These are phyloP conservation scores for Penicillium coffeae DNA, from an alignment of 495 filamentous ascomycete genomes.

Conservation along the genomic window DNA sequence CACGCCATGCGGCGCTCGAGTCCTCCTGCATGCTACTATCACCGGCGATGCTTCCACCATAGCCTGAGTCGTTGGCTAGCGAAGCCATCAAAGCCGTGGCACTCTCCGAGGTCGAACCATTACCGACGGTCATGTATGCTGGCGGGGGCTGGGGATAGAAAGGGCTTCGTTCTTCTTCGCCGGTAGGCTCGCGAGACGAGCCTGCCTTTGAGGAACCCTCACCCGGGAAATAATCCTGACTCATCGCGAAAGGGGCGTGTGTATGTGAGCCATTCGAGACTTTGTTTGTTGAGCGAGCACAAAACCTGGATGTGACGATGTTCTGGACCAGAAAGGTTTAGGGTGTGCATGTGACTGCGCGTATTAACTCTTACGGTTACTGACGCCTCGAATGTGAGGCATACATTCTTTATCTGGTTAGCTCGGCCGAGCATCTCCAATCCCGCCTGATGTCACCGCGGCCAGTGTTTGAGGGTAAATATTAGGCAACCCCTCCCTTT, in stretches of 20 bases:
- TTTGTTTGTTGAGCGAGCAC: constrained; percentile 12
- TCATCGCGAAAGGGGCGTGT: constrained; percentile 52
- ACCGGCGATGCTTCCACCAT: constrained; percentile 69
- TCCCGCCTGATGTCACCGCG: constrained; percentile 29
- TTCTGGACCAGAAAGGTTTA: constrained; percentile 20
- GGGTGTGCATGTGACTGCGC: constrained; percentile 23
- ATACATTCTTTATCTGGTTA: background rate
- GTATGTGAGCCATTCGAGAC: constrained; percentile 15
- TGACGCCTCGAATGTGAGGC: background rate
- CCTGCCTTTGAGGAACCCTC: constrained; percentile 40
- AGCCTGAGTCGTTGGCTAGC: constrained; percentile 84
- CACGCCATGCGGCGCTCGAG: constrained; percentile 46
- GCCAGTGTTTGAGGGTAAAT: constrained; percentile 2
- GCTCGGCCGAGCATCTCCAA: background rate
- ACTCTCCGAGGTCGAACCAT: constrained; percentile 73
- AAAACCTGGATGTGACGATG: constrained; percentile 15
- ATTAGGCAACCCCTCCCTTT: background rate
- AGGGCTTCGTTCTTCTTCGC: constrained; percentile 29
- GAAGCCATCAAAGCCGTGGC: constrained; percentile 63
- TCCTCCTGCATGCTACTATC: constrained; percentile 48
- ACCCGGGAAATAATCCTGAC: constrained; percentile 62
- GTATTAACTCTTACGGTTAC: constrained; percentile 8
- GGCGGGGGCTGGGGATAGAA: constrained; percentile 44
- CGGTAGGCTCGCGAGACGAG: constrained; percentile 32
- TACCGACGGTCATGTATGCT: constrained; percentile 83